phyloP scores from a whole-genome alignment of 176 grass and related monocot species.

The Oropetium thomaeum region DNA sequence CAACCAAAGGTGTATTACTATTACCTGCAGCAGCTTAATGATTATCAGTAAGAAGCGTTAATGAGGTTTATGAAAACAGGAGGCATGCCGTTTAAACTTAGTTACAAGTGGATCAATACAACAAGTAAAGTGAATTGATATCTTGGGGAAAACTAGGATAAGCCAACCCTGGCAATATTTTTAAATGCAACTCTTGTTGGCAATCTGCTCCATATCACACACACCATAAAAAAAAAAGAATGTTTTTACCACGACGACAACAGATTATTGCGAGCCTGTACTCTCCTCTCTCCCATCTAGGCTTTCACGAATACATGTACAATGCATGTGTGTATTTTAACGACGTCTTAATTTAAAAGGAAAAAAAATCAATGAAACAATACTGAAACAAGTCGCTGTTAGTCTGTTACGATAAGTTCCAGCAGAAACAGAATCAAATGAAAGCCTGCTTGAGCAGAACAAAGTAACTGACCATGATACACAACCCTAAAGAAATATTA shows the following conservation, averaged over 20 bases:
- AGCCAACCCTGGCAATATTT: background rate
- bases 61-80: background rate
- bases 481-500: constrained; percentile 32
- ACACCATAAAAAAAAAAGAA: background rate
- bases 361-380: background rate
- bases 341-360: background rate
- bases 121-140: background rate
- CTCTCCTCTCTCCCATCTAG: background rate
- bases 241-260: background rate
- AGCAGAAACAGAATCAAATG: constrained; percentile 13
- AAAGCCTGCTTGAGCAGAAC: constrained; percentile 10
- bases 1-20: background rate
- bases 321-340: background rate
- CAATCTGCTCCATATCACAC: background rate
- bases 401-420: background rate
- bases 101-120: background rate
- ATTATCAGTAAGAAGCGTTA: background rate
- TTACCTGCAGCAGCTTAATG: background rate
- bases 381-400: constrained; percentile 18
- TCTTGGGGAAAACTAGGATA: background rate
- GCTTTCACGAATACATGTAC: background rate
- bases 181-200: background rate
- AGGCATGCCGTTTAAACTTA: background rate
- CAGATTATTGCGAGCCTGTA: constrained; percentile 5
- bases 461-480: background rate